Base-by-base conservation (phyloP, 1,284 basidiomycete species). In the Fomitiporia mediterranea region DNA sequence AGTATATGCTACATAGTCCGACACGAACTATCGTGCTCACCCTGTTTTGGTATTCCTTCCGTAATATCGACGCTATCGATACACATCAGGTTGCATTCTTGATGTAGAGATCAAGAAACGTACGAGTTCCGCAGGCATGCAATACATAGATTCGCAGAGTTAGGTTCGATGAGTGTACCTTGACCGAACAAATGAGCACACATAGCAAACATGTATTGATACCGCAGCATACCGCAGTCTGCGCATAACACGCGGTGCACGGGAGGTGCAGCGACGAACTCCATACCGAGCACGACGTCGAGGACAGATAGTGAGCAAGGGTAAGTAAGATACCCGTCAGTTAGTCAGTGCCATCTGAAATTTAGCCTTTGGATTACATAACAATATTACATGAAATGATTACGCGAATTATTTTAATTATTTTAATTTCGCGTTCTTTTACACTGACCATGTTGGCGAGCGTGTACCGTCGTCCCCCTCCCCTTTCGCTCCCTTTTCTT, bases 1-100 rank as follows among this genome's bases (percentile, higher is more conserved):
- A 53, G 43, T 37, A 55, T 49, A 55, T 40, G 53, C 55, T 43
- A 9, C 17, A 48, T 46, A 17, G 23, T 38, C 32, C 42, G 25
- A 13, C 6, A n/a, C n/a, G 19, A 32, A 3, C 40, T 6, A 6
- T 5, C n/a, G 32, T 8, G 69, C 75, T 43, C 53, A 86, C 88
- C 81, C 82, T 98, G 95, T 70, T 99, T 99, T 21, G 96, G 96
- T 49, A 99, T 99, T 13, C 92, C 94, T 69, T 98, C 95, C 7
- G 96, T 98, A 68, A 99, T 97, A 71, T 99, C 96, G 61, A 98
- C 86, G 23, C 89, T 91, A 65, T 62, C 44, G 4, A 1, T 1
- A 1, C 7, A 4, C 7, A 35, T 55, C 19, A 48, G 53, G 21
- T 21, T 17, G 30, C 34, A 11, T 3, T 34, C 1, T 17, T 21